Percentiles rank a stretch among this genome's conserved stretches.
Conservation (phyloP, 768 basidiomycete species). For the Holtermanniella nyarrowii region DNA sequence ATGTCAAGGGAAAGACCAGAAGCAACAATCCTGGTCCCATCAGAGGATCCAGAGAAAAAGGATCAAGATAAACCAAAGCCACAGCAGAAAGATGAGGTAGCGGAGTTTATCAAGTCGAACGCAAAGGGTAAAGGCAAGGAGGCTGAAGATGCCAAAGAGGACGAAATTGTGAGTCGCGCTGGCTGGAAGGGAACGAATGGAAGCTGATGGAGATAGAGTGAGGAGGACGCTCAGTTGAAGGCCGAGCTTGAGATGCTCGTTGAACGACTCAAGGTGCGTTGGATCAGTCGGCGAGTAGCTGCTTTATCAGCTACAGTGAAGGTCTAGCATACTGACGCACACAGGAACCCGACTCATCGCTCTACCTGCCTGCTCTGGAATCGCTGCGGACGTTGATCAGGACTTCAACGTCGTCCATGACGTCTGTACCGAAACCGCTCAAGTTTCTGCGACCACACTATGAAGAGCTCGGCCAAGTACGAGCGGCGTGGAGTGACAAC, state of each 20-base stretch:
- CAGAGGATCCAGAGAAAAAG: conserved; percentile 49
- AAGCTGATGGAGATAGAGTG: conserved; percentile 51
- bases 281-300: not conserved
- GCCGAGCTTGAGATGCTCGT: conserved; percentile 94
- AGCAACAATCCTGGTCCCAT: conserved; percentile 37
- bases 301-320: not conserved
- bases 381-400: conserved; percentile 84
- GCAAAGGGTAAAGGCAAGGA: conserved; percentile 42
- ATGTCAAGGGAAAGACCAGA: conserved; percentile 11
- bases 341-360: conserved; percentile 74
- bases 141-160: conserved; percentile 46
- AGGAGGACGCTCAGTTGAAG: conserved; percentile 88
- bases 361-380: conserved; percentile 85
- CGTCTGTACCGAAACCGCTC: conserved; percentile 94
- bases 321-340: not conserved
- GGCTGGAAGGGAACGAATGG: not conserved
- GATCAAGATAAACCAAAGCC: conserved; percentile 46
- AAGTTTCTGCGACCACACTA: conserved; percentile 96
- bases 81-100: conserved; percentile 6
- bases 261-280: conserved; percentile 73
- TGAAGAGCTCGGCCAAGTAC: conserved; percentile 70
- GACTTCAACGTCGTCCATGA: conserved; percentile 97
- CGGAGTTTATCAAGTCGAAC: conserved; percentile 11
- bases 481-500: conserved; percentile 62
- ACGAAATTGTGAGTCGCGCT: conserved; percentile 59